These are phyloP conservation scores for Allium fistulosum DNA, from an alignment of 106 monocot species.

Conservation along the genomic window DNA sequence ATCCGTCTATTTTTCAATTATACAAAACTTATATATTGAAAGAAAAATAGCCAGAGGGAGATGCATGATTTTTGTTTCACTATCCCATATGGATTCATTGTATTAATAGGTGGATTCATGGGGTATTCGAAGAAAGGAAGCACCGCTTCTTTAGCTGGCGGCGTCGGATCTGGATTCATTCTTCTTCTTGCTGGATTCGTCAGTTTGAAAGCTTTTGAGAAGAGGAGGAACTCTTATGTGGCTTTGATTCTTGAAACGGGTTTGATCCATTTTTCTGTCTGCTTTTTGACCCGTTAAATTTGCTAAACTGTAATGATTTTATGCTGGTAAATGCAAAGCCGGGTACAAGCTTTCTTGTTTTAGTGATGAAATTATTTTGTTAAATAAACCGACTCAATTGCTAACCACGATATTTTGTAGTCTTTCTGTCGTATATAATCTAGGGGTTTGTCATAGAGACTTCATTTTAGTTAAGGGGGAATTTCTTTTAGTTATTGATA, in stretches of 20 bases:
- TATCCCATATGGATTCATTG: slow-evolving; percentile 75
- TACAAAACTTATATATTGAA: background rate
- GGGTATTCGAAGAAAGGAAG: slow-evolving; percentile 54
- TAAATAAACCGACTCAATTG: no score
- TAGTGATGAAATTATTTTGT: no score
- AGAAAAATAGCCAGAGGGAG: background rate
- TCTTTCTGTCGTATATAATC: no score
- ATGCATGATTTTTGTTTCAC: slow-evolving; percentile 97
- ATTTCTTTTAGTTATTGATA: no score
- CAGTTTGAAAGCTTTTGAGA: slow-evolving; percentile 78
- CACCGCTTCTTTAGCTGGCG: slow-evolving; percentile 67
- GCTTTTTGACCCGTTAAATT: background rate
- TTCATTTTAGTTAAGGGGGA: no score
- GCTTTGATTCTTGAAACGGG: slow-evolving; percentile 63
- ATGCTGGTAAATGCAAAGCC: no score
- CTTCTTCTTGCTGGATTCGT: slow-evolving; percentile 62
- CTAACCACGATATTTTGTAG: no score
- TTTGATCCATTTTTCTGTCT: slow-evolving; percentile 6
- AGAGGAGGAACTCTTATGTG: slow-evolving; percentile 46
- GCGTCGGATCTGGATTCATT: slow-evolving; percentile 48
- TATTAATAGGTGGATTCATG: slow-evolving; percentile 53
- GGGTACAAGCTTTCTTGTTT: no score
- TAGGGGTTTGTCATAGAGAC: no score
- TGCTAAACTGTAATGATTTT: background rate
- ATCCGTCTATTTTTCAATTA: no score